Conservation (phyloP, 139 green algal genomes). For the Spirogloea muscicola region DNA sequence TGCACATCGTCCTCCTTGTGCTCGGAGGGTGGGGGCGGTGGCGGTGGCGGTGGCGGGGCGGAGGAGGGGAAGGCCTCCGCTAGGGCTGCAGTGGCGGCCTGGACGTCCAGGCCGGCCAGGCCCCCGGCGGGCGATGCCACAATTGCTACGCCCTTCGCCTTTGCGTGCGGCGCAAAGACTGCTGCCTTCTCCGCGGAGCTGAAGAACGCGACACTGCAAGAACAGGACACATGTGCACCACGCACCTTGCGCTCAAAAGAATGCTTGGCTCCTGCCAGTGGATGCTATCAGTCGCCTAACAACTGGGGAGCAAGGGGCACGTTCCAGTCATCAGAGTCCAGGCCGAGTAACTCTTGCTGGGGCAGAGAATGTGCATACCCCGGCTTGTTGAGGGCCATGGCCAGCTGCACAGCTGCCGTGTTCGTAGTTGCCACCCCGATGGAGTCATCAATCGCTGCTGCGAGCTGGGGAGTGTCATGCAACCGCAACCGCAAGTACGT, state of each 20-base stretch:
- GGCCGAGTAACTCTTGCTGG: not conserved
- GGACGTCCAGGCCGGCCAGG: slow-evolving; percentile 15
- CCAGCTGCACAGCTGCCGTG: slow-evolving; percentile 37
- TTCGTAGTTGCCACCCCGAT: slow-evolving; percentile 32
- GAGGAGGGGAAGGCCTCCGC: no score
- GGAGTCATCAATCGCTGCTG: slow-evolving; percentile 29
- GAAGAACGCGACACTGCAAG: slow-evolving; percentile 36
- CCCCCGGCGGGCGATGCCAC: slow-evolving; percentile 27
- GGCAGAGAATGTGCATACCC: slow-evolving; percentile 13
- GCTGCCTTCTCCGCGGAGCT: slow-evolving; percentile 29
- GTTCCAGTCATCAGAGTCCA: not conserved
- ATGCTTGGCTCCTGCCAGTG: no score
- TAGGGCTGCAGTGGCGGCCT: not conserved
- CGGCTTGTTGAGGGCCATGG: slow-evolving; percentile 29
- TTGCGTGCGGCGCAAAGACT: slow-evolving; percentile 25
- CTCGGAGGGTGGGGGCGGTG: no score
- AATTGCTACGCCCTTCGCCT: not conserved
- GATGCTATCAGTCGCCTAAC: not conserved
- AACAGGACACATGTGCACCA: not conserved
- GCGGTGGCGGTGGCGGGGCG: no score
- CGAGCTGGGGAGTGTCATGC: no score
- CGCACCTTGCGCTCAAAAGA: not conserved
- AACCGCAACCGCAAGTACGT: no score
- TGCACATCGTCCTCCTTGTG: no score
- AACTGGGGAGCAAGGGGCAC: not conserved